These are phyloP conservation scores for Calophaca sinica DNA, from an alignment of 306 rosid genomes.

Conservation along the genomic window DNA sequence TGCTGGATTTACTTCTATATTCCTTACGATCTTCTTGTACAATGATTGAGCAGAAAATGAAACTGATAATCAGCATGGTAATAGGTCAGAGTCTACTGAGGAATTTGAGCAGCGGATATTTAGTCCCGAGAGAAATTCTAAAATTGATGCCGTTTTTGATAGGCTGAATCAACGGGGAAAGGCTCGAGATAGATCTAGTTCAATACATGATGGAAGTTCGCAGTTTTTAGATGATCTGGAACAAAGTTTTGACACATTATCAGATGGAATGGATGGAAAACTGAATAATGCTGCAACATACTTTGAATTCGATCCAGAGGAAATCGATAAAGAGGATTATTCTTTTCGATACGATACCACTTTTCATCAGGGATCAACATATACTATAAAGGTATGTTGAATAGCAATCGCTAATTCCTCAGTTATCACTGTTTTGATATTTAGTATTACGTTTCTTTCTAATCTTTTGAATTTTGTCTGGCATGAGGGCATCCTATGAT, in stretches of 20 bases:
- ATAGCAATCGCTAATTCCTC: conserved; percentile 16
- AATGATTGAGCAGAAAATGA: conserved; percentile 54
- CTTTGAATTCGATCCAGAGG: conserved; percentile 52
- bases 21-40: conserved; percentile 21
- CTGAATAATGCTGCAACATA: conserved; percentile 51
- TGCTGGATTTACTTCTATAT: conserved; percentile 11
- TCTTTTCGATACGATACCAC: conserved; percentile 49
- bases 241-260: conserved; percentile 47
- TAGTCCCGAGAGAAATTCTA: conserved; percentile 51
- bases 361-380: conserved; percentile 23
- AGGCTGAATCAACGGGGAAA: conserved; percentile 50
- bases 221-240: conserved; percentile 41
- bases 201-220: conserved; percentile 37
- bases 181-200: conserved; percentile 48
- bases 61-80: conserved; percentile 47
- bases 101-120: conserved; percentile 60
- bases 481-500: conserved; percentile 27
- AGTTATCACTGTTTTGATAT: too few relatives aligned
- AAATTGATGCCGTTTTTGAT: conserved; percentile 46
- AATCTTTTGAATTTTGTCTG: conserved; percentile 19
- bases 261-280: conserved; percentile 57
- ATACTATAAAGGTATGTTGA: conserved; percentile 41
- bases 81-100: conserved; percentile 58
- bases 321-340: conserved; percentile 33
- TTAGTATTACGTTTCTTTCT: too few relatives aligned